Evolutionary conservation across 2,329 filamentous ascomycete genomes (phyloP).

Genomic region (Apiospora malaysiana): DNA sequence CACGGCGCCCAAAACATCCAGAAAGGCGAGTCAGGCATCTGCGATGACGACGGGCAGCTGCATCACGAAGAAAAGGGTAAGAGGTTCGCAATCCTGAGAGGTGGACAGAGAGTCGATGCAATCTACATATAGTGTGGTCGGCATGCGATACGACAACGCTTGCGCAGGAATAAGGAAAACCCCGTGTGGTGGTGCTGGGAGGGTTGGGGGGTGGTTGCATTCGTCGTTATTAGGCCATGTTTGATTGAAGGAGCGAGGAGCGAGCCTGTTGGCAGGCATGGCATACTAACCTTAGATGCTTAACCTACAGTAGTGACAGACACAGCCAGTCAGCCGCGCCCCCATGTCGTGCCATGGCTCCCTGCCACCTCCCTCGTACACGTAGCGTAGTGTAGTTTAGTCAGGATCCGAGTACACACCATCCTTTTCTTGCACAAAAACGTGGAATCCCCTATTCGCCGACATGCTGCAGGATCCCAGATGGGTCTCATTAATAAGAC

Average conservation of each 20-base stretch:
- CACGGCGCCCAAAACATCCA: conserved; percentile 23
- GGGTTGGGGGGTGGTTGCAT: background rate
- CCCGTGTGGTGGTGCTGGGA: background rate
- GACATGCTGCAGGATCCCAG: conserved; percentile 4
- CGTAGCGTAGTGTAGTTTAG: background rate
- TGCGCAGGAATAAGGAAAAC: conserved; percentile 22
- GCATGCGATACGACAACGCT: conserved; percentile 24
- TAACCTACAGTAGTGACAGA: background rate
- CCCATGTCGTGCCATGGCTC: background rate
- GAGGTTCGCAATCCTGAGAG: conserved; percentile 24
- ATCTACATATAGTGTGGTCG: background rate
- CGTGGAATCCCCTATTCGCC: conserved; percentile 13
- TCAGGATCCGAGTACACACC: background rate
- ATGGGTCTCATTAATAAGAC: background rate
- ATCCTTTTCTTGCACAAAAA: conserved; percentile 1
- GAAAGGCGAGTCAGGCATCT: conserved; percentile 20
- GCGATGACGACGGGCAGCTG: conserved; percentile 29
- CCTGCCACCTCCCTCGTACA: background rate
- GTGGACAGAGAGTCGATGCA: background rate
- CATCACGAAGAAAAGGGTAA: conserved; percentile 39
- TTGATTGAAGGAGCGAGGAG: background rate
- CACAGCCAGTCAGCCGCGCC: background rate
- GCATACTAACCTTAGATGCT: background rate
- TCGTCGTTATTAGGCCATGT: background rate
- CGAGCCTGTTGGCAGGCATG: background rate